Percentiles rank a stretch among this genome's conserved stretches.
These are phyloP conservation scores for Cryptococcus hybrid DNA, from an alignment of 1,284 basidiomycete genomes.

Conservation along the genomic window DNA sequence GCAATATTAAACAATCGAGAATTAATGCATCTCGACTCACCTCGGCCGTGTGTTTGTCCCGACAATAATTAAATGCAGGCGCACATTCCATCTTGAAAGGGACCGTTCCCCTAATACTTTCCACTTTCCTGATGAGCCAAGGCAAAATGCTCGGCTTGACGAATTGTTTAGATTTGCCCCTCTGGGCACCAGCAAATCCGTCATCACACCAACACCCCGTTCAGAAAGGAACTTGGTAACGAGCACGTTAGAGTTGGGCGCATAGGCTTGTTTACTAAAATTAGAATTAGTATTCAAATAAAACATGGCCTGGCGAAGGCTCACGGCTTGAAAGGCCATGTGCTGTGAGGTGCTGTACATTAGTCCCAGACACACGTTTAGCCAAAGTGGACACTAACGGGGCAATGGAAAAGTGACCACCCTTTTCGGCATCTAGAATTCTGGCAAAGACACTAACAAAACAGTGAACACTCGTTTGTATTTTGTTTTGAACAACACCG, in stretches of 20 bases:
- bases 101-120: conserved; percentile 74
- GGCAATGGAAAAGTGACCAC: conserved; percentile 87
- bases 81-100: conserved; percentile 80
- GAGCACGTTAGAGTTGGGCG: conserved; percentile 81
- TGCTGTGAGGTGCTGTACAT: conserved; percentile 7
- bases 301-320: background rate
- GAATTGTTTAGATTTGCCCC: conserved; percentile 35
- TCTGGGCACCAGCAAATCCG: conserved; percentile 53
- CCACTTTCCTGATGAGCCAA: conserved; percentile 84
- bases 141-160: conserved; percentile 55
- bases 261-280: conserved; percentile 75
- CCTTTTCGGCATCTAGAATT: conserved; percentile 57
- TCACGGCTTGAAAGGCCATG: conserved; percentile 36
- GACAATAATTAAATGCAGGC: conserved; percentile 90
- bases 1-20: too few species aligned
- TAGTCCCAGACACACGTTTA: background rate
- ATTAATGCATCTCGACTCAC: conserved; percentile 25
- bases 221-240: conserved; percentile 87
- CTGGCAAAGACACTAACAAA: conserved; percentile 66
- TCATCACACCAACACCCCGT: conserved; percentile 71
- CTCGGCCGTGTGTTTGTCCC: conserved; percentile 64
- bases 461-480: background rate
- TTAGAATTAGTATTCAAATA: conserved; percentile 53
- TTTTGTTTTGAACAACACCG: conserved; percentile 1
- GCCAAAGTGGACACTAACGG: conserved; percentile 52